Evolutionary conservation across 345 rosid genomes (phyloP).

Genomic region (Alliaria petiolata): DNA sequence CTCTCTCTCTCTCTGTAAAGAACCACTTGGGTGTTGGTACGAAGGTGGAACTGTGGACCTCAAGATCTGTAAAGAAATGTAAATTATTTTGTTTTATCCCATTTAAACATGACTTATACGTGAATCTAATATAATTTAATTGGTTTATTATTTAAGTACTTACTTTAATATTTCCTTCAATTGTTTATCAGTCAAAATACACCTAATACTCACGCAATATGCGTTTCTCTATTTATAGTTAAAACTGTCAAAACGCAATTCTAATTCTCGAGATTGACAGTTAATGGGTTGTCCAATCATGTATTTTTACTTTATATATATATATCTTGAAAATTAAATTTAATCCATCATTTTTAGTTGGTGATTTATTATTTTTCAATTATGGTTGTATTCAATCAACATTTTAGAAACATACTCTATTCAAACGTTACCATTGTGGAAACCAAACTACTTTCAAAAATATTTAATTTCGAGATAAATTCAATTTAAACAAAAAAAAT

Average conservation of each 20-base stretch:
- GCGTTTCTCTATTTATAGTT: slow-evolving; percentile 1
- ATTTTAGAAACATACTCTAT: background rate
- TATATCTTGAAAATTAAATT: background rate
- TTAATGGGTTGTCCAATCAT: slow-evolving; percentile 2
- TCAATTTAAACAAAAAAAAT: background rate
- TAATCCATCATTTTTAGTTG: background rate
- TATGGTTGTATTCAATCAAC: background rate
- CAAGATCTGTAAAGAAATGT: slow-evolving; percentile 33
- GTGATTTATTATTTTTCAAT: background rate
- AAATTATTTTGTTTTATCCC: slow-evolving; percentile 21
- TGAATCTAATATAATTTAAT: slow-evolving; percentile 26
- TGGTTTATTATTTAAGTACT: no score
- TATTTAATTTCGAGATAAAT: no score
- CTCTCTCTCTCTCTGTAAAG: slow-evolving; percentile 15
- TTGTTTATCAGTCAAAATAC: slow-evolving; percentile 13
- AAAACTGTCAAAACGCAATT: slow-evolving; percentile 13
- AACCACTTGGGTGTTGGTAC: slow-evolving; percentile 36
- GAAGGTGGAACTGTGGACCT: slow-evolving; percentile 36
- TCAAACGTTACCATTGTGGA: background rate
- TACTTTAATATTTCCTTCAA: background rate
- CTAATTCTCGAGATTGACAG: slow-evolving; percentile 17
- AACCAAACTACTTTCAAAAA: background rate
- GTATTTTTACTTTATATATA: background rate
- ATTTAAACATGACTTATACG: slow-evolving; percentile 29
- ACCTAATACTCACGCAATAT: slow-evolving; percentile 19